phyloP scores from a whole-genome alignment of 306 rosid species.

The Chamaecrista fasciculata region DNA sequence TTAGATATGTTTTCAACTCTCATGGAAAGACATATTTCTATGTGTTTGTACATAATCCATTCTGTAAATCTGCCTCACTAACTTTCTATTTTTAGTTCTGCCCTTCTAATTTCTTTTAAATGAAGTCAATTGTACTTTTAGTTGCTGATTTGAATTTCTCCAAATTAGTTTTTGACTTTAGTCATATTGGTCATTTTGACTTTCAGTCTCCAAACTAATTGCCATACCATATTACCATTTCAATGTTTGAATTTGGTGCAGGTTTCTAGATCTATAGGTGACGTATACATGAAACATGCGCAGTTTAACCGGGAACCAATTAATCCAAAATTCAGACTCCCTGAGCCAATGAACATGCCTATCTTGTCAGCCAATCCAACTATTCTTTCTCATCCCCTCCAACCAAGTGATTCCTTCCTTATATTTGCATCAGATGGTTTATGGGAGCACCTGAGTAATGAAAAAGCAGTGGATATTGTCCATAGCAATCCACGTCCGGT shows the following conservation, averaged over 20 bases:
- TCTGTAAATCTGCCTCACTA: neutral
- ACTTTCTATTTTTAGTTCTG: slow-evolving; percentile 6
- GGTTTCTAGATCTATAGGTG: slow-evolving; percentile 95
- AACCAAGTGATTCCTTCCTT: slow-evolving; percentile 89
- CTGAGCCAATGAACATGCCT: slow-evolving; percentile 84
- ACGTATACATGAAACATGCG: slow-evolving; percentile 80
- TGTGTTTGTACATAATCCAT: neutral
- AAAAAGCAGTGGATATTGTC: slow-evolving; percentile 87
- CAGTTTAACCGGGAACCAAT: slow-evolving; percentile 74
- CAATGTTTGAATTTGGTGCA: slow-evolving; percentile 46
- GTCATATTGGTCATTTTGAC: slow-evolving; percentile 13
- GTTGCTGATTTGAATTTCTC: slow-evolving; percentile 3
- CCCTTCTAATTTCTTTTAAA: slow-evolving; percentile 4
- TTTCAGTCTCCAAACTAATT: neutral
- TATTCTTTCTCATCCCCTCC: slow-evolving; percentile 72
- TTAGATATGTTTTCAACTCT: neutral
- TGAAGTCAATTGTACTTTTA: slow-evolving; percentile 11
- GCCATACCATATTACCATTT: neutral
- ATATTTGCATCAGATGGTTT: slow-evolving; percentile 98
- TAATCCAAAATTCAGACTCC: slow-evolving; percentile 70
- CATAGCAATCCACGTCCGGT: slow-evolving; percentile 71
- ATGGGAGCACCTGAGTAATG: slow-evolving; percentile 94
- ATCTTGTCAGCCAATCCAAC: slow-evolving; percentile 75
- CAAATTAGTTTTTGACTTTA: slow-evolving; percentile 19
- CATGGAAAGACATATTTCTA: neutral